Evolutionary conservation across 305 asterid genomes (phyloP), one percentile per base, ranked within the genome.

Genomic region (Fraxinus dipetala): DNA sequence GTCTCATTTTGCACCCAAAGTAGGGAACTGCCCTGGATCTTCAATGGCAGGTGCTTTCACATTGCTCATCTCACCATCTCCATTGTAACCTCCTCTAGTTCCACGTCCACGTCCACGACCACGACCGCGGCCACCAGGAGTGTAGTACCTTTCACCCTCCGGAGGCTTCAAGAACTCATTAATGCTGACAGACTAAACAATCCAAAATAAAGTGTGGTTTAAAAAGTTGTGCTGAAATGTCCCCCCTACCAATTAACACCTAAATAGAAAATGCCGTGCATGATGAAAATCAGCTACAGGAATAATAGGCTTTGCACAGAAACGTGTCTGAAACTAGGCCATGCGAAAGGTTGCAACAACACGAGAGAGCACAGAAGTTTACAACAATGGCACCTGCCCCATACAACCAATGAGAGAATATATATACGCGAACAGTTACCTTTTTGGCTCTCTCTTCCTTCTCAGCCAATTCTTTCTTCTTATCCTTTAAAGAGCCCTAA

Each of bases 131-230:
- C 96, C 95, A 63, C 96, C 91, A 22, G 89, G 85, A 69, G 73
- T 43, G 80, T 85, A 83, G 84, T 78, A 85, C 88, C 80, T 86
- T 88, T 89, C 94, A 5, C 97, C 98, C 78, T 93, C 95, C 45
- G 91, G 91, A 24, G 98, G 95, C 90, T 93, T 95, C 89, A 95
- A 81, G 90, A 95, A 95, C 84, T 95, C 98, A 6, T 90, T 93
- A 81, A 95, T 95, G 92, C 96, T 93, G 73, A 95, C 90, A 48
- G 95, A 89, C 98, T 95, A 77, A 35, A 85, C 34, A 24, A 22
- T 63, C 72, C 31, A 20, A 63, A 63, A 20, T 9, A 22, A 63
- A 63, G 1, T 7, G 14, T 9, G n/a, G 32, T 35, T 63, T n/a
- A 51, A 4, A 3, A 8, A 51, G 61, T 51, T 16, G 22, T 5